Percentiles rank a stretch among this genome's conserved stretches.
These are phyloP conservation scores for Paxillus rubicundulus DNA, from an alignment of 768 basidiomycete genomes.

Conservation along the genomic window DNA sequence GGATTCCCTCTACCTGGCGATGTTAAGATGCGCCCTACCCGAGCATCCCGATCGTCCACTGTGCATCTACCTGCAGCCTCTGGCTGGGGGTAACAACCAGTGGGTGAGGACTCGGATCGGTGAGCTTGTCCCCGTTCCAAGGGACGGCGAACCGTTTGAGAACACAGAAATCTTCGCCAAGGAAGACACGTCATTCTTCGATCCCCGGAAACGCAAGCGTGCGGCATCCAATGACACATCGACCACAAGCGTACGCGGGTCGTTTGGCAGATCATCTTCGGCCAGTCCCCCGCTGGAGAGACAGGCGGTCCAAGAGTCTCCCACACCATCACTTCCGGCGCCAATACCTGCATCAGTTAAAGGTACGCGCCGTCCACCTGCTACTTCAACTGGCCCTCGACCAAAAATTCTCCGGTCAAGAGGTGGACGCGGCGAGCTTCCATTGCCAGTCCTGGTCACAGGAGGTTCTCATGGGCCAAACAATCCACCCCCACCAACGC, in stretches of 20 bases:
- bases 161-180: neutral
- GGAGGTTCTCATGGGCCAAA: no score
- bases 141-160: neutral
- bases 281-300: neutral
- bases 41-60: neutral
- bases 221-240: neutral
- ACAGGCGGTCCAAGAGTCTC: neutral
- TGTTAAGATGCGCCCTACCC: neutral
- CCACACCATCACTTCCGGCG: neutral
- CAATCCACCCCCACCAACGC: neutral
- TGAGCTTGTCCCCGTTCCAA: neutral
- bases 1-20: conserved; percentile 1
- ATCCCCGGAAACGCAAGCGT: neutral
- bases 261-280: neutral
- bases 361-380: neutral
- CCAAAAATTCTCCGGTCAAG: no score
- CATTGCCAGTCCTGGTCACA: no score
- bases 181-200: neutral
- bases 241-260: no score
- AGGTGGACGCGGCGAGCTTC: no score
- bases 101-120: conserved; percentile 2
- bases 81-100: neutral
- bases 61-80: conserved; percentile 1
- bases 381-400: neutral
- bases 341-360: neutral